Percentiles rank a stretch among this genome's conserved stretches.
Evolutionary conservation across 805 yeast species (phyloP).

Genomic region (Nakazawaea ambrosiae): DNA sequence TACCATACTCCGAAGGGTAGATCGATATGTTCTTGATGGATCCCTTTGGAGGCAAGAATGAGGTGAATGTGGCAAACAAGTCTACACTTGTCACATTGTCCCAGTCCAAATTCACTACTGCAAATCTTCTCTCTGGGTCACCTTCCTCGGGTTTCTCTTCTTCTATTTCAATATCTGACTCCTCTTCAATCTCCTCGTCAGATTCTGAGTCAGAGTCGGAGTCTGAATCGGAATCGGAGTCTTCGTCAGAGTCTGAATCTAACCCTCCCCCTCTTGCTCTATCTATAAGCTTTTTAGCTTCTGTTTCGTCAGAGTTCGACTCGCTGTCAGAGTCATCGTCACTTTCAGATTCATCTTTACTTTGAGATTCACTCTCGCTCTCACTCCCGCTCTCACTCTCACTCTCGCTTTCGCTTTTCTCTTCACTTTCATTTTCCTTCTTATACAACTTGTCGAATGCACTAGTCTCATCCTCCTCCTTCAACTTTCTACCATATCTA

Average conservation of each 20-base stretch:
- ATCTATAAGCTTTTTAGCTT: conserved; percentile 26
- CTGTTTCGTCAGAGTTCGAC: conserved; percentile 13
- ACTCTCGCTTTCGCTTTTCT: conserved; percentile 17
- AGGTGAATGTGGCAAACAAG: conserved; percentile 78
- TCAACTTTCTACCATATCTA: conserved; percentile 76
- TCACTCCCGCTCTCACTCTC: conserved; percentile 16
- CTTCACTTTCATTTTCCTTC: conserved; percentile 18
- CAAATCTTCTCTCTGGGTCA: conserved; percentile 75
- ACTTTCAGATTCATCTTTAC: conserved; percentile 10
- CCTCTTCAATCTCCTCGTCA: conserved; percentile 21
- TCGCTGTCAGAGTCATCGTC: conserved; percentile 16
- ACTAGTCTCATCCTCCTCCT: conserved; percentile 27
- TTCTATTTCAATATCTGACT: conserved; percentile 50
- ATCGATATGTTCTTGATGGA: conserved; percentile 60
- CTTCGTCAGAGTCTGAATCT: no score
- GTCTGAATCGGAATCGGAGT: conserved; percentile 30
- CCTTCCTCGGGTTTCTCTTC: conserved; percentile 70
- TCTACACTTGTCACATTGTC: conserved; percentile 87
- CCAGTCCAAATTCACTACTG: conserved; percentile 97
- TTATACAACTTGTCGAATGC: conserved; percentile 66
- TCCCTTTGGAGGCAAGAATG: conserved; percentile 78
- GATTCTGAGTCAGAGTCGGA: conserved; percentile 36
- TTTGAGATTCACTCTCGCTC: conserved; percentile 14
- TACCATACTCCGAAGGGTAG: conserved; percentile 89
- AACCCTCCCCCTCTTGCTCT: conserved; percentile 64